Evolutionary conservation across 2,329 filamentous ascomycete genomes (phyloP).

Genomic region (Cordyceps militaris): DNA sequence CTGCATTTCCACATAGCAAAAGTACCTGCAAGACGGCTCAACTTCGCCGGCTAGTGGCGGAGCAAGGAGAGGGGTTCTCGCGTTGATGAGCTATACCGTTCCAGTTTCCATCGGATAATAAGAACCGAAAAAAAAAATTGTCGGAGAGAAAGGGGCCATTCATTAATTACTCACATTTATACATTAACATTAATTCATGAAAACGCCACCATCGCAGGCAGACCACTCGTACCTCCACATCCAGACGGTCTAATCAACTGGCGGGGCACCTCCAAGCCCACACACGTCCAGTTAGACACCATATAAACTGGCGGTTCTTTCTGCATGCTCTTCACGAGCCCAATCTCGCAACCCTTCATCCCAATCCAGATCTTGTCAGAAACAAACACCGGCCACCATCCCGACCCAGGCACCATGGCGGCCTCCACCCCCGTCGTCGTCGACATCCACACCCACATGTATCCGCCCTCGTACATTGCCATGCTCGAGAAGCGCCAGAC

Average conservation of each 20-base stretch:
- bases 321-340: neutral
- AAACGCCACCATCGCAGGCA: neutral
- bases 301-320: neutral
- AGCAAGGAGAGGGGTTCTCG: too few relatives aligned
- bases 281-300: too few relatives aligned
- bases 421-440: slow-evolving; percentile 43
- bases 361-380: neutral
- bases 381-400: too few relatives aligned
- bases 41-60: neutral
- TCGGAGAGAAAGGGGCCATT: too few relatives aligned
- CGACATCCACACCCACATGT: slow-evolving; percentile 65
- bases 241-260: neutral
- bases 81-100: too few relatives aligned
- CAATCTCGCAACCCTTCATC: too few relatives aligned
- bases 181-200: neutral
- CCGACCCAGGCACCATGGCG: slow-evolving; percentile 23
- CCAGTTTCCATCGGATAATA: too few relatives aligned
- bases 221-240: neutral
- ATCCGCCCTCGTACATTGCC: slow-evolving; percentile 55
- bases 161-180: neutral
- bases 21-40: slow-evolving; percentile 2
- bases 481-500: slow-evolving; percentile 51
- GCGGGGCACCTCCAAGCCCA: neutral
- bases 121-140: too few relatives aligned
- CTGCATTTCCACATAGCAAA: neutral